Evolutionary conservation across 2,329 filamentous ascomycete genomes (phyloP).

Genomic region (Cyphellophora attinorum): DNA sequence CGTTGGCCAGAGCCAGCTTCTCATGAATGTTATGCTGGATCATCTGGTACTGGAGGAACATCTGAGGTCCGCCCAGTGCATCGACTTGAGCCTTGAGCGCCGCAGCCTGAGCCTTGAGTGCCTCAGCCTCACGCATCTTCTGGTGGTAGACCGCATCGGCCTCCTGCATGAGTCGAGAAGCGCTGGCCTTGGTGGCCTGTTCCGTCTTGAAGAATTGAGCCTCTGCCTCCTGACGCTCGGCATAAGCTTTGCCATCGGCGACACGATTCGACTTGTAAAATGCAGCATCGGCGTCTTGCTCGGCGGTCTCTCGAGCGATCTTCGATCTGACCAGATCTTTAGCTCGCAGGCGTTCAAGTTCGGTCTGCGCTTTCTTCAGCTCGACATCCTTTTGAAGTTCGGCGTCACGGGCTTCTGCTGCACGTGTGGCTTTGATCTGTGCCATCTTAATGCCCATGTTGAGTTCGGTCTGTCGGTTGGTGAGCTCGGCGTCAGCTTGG

Average conservation of each 20-base stretch:
- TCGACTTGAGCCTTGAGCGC: slow-evolving; percentile 64
- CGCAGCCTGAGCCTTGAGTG: slow-evolving; percentile 65
- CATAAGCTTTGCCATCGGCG: slow-evolving; percentile 41
- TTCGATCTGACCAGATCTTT: slow-evolving; percentile 67
- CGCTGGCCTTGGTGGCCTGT: slow-evolving; percentile 14
- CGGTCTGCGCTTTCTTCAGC: slow-evolving; percentile 65
- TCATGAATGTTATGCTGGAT: slow-evolving; percentile 73
- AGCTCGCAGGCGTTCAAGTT: slow-evolving; percentile 70
- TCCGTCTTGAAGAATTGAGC: slow-evolving; percentile 23
- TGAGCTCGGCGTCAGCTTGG: slow-evolving; percentile 64
- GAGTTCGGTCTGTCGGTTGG: slow-evolving; percentile 62
- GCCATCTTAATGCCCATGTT: slow-evolving; percentile 66
- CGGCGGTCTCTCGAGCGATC: slow-evolving; percentile 35
- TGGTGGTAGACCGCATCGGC: slow-evolving; percentile 52
- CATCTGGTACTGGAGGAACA: slow-evolving; percentile 78
- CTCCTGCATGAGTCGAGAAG: slow-evolving; percentile 33
- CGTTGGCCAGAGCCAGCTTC: slow-evolving; percentile 69
- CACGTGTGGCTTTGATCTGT: slow-evolving; percentile 62
- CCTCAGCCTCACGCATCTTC: slow-evolving; percentile 67
- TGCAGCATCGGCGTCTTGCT: slow-evolving; percentile 37
- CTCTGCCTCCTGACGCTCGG: slow-evolving; percentile 30
- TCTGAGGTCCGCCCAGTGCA: slow-evolving; percentile 68
- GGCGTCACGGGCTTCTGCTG: slow-evolving; percentile 66
- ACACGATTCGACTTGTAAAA: slow-evolving; percentile 41
- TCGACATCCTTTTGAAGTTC: slow-evolving; percentile 73